Evolutionary conservation across 2,329 filamentous ascomycete genomes (phyloP).

Genomic region (Ilyonectria mors-panacis): DNA sequence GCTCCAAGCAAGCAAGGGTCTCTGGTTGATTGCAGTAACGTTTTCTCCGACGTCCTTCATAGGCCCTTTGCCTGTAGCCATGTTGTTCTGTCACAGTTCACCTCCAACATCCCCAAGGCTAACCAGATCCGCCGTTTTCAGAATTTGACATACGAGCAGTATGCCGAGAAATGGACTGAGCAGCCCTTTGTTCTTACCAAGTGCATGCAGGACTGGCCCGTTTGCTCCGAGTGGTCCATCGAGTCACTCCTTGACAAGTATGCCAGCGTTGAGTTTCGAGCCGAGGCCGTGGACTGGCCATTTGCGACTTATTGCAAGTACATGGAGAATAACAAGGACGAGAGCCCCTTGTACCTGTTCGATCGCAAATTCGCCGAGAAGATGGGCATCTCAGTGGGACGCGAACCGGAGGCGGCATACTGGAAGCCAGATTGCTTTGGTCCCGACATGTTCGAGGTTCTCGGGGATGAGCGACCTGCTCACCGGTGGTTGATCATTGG

Average conservation of each 20-base stretch:
- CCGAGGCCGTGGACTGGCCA: constrained; percentile 94
- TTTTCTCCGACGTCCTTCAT: constrained; percentile 93
- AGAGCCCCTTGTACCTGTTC: constrained; percentile 94
- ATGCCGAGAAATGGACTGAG: constrained; percentile 81
- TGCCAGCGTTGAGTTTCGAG: constrained; percentile 80
- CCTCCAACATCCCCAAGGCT: constrained; percentile 76
- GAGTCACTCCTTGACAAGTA: constrained; percentile 77
- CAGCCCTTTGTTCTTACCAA: constrained; percentile 89
- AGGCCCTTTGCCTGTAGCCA: constrained; percentile 92
- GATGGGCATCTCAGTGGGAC: constrained; percentile 79
- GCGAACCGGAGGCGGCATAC: constrained; percentile 71
- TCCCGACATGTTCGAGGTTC: constrained; percentile 85
- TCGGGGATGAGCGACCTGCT: constrained; percentile 85
- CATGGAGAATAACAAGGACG: constrained; percentile 84
- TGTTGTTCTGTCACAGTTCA: constrained; percentile 76
- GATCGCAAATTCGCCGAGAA: constrained; percentile 90
- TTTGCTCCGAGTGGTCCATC: constrained; percentile 81
- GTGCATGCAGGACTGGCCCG: constrained; percentile 86
- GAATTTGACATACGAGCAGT: constrained; percentile 80
- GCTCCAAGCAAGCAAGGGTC: constrained; percentile 62
- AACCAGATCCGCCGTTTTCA: constrained; percentile 82
- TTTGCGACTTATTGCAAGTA: constrained; percentile 86
- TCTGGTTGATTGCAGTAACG: constrained; percentile 78
- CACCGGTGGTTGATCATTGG: constrained; percentile 95
- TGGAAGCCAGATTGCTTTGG: constrained; percentile 89